Evolutionary conservation across 441 rosid genomes (phyloP), one percentile per base, ranked within the genome.

Genomic region (Viola pubescens): DNA sequence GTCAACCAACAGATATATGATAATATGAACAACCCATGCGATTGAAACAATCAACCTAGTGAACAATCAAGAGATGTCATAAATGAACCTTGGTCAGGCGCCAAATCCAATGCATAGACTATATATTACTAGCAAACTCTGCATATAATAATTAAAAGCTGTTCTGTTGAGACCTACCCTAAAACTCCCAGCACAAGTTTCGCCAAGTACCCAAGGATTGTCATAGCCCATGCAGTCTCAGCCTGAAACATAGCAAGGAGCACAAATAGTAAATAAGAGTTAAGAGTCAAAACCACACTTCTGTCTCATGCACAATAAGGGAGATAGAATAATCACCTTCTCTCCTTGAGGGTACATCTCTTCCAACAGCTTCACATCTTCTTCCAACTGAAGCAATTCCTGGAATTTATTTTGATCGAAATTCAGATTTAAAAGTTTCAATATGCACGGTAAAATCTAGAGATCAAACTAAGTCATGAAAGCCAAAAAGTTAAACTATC

Each of bases 301-400:
- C n/a, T 44, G 43, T 60, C 44, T 53, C 9, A 52, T 14, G 46
- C 6, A 12, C 43, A 54, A 26, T 40, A 55, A 49, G 41, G 10
- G 37, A 44, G 39, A 52, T 58, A 56, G 37, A 37, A 58, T 43
- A 52, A 52, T 56, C 68, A 94, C 99, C 95, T 86, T 79, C 75
- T 94, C 99, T 73, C 99, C 99, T 80, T 94, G 99, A 65, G 99
- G 99, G 61, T 94, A 94, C 86, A 89, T 74, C 79, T 94, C 99
- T 77, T 94, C 97, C 58, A 94, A 73, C 76, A 94, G 84, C 59
- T 91, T 91, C 54, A 94, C 98, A 66, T 94, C 98, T 79, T 94
- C 97, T 68, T 94, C 99, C 77, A 94, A 62, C 65, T 81, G 97
- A 67, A 85, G 87, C 79, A 94, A 59, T 66, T 94, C 99, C 97